A percentile compares a stretch with the other conserved stretches of the same genome.
phyloP scores from a whole-genome alignment of 1,284 basidiomycete species.

The Boletus putidus region DNA sequence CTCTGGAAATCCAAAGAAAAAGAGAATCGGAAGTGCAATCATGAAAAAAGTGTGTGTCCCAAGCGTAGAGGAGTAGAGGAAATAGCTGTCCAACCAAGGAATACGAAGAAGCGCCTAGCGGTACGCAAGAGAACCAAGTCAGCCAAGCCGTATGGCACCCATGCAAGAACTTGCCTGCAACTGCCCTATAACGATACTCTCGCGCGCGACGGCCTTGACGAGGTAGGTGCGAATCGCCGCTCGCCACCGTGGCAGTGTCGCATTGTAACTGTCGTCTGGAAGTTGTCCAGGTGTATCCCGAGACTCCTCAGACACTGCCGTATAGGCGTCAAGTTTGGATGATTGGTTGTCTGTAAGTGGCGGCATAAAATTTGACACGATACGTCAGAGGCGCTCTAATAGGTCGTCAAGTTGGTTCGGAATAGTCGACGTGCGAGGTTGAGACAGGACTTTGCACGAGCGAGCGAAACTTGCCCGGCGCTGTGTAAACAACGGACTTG shows the following conservation, averaged over 20 bases:
- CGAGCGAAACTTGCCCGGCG: background rate
- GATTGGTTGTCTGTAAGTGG: background rate
- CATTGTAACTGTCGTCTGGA: constrained; percentile 30
- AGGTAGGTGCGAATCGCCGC: constrained; percentile 60
- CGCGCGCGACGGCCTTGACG: constrained; percentile 58
- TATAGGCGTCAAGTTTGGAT: constrained; percentile 2
- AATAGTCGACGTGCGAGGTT: background rate
- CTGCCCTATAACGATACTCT: constrained; percentile 65
- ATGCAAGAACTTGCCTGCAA: constrained; percentile 58
- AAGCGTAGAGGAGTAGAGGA: constrained; percentile 87
- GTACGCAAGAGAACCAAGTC: background rate
- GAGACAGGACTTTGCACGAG: background rate
- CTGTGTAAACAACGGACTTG: background rate
- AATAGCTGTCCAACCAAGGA: constrained; percentile 81
- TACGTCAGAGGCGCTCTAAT: background rate
- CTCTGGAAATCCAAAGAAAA: constrained; percentile 81
- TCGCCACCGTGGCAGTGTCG: constrained; percentile 54
- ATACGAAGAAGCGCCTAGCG: constrained; percentile 58
- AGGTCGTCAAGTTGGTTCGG: background rate
- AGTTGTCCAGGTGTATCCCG: constrained; percentile 21
- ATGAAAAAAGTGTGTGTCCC: constrained; percentile 97
- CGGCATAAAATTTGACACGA: constrained; percentile 5
- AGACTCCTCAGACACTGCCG: background rate
- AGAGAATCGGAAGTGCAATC: constrained; percentile 81
- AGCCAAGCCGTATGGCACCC: background rate